Conservation (phyloP, 2,329 filamentous ascomycete species). For the Trichophaea hybrida region DNA sequence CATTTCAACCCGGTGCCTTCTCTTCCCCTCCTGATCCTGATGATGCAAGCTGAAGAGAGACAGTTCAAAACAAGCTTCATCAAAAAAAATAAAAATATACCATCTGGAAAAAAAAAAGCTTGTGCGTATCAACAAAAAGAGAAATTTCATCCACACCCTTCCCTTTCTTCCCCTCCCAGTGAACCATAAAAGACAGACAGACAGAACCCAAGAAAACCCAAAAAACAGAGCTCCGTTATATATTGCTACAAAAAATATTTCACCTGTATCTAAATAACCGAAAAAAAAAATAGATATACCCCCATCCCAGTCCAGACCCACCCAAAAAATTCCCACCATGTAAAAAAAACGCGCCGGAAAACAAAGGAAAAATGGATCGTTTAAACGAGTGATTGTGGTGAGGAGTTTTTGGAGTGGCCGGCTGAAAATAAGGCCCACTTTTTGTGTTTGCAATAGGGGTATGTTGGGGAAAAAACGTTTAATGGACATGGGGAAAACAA, state of each 20-base stretch:
- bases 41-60: too few species aligned
- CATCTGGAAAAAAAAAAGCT: too few species aligned
- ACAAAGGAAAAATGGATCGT: conserved; percentile 15
- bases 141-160: too few species aligned
- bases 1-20: too few species aligned
- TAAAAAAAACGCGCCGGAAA: conserved; percentile 22
- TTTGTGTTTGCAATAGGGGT: background rate
- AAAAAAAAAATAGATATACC: conserved; percentile 11
- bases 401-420: conserved; percentile 11
- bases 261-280: background rate
- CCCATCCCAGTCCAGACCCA: conserved; percentile 18
- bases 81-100: too few species aligned
- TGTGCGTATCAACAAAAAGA: too few species aligned
- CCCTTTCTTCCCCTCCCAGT: too few species aligned
- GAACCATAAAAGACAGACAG: background rate
- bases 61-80: too few species aligned
- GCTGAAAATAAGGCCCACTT: conserved; percentile 12
- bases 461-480: background rate
- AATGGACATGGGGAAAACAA: background rate
- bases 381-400: conserved; percentile 17
- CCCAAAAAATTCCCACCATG: conserved; percentile 20
- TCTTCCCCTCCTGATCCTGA: too few species aligned
- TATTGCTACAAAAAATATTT: too few species aligned
- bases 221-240: too few species aligned
- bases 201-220: background rate